These are phyloP conservation scores for Nigrospora osmanthi DNA, from an alignment of 2,329 filamentous ascomycete species.

Conservation along the genomic window DNA sequence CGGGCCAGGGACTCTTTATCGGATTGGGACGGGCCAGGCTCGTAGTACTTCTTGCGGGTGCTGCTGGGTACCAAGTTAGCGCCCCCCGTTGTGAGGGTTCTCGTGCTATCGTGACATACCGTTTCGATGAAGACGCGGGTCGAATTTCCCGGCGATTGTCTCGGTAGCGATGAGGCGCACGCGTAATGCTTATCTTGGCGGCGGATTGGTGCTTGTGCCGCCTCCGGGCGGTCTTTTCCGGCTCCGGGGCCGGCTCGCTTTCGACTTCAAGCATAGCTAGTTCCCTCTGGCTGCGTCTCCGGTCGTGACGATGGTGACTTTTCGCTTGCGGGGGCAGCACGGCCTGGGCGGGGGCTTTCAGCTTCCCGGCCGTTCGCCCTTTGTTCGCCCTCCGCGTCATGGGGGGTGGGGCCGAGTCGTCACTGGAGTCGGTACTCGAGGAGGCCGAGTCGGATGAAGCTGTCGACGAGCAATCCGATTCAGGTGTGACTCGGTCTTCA, in stretches of 20 bases:
- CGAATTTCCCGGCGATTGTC: constrained; percentile 15
- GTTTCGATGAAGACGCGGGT: constrained; percentile 16
- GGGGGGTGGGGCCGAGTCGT: constrained; percentile 4
- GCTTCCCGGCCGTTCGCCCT: background rate
- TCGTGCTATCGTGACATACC: constrained; percentile 15
- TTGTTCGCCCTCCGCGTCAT: constrained; percentile 14
- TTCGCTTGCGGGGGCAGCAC: background rate
- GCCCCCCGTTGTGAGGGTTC: constrained; percentile 2
- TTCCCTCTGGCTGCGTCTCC: constrained; percentile 1
- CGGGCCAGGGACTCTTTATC: constrained; percentile 22
- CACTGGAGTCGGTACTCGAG: constrained; percentile 17
- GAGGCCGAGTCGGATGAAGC: constrained; percentile 29
- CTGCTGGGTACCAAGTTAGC: background rate
- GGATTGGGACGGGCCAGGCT: constrained; percentile 20
- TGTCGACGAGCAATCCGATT: constrained; percentile 24
- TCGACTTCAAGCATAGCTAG: constrained; percentile 7
- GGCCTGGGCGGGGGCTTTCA: background rate
- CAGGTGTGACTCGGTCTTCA: constrained; percentile 27
- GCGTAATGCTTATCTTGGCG: constrained; percentile 15
- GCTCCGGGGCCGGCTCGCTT: constrained; percentile 8
- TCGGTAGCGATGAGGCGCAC: constrained; percentile 10
- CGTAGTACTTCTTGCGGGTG: constrained; percentile 15
- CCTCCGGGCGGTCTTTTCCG: constrained; percentile 10
- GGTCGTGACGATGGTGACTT: background rate
- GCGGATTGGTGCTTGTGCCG: constrained; percentile 14